Conservation (phyloP, 352 stramenopile species). For the Phytophthora pinifolia region DNA sequence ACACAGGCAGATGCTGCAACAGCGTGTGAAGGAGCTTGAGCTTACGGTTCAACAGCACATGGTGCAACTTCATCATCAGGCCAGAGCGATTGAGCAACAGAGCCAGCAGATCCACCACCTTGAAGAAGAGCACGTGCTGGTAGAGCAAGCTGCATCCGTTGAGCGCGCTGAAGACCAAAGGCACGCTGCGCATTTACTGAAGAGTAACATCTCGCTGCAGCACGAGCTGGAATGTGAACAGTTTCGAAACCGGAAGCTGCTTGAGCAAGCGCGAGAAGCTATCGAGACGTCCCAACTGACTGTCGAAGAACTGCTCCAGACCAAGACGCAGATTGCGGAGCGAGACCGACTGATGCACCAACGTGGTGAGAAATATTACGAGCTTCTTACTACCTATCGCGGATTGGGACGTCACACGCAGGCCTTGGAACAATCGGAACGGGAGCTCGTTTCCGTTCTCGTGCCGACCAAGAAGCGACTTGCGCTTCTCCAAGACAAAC, state of each 20-base stretch:
- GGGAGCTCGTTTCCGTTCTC: slow-evolving; percentile 31
- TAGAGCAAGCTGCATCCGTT: slow-evolving; percentile 1
- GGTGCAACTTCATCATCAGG: slow-evolving; percentile 21
- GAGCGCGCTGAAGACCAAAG: slow-evolving; percentile 27
- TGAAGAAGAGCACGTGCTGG: not conserved
- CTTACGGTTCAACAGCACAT: slow-evolving; percentile 9
- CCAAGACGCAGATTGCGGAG: not conserved
- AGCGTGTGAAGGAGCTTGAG: slow-evolving; percentile 10
- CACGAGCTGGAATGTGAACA: slow-evolving; percentile 16
- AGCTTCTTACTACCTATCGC: slow-evolving; percentile 18
- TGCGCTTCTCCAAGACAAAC: slow-evolving; percentile 27
- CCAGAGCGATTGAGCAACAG: slow-evolving; percentile 25
- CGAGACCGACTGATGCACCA: slow-evolving; percentile 11
- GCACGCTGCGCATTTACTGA: slow-evolving; percentile 37
- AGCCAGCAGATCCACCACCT: slow-evolving; percentile 32
- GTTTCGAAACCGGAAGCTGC: not conserved
- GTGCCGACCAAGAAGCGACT: slow-evolving; percentile 35
- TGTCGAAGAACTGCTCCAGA: slow-evolving; percentile 24
- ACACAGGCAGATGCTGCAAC: slow-evolving; percentile 9
- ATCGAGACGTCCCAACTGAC: slow-evolving; percentile 22
- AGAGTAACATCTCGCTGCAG: slow-evolving; percentile 29
- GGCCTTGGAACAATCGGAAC: slow-evolving; percentile 34
- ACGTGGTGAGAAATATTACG: slow-evolving; percentile 27
- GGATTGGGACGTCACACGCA: slow-evolving; percentile 21
- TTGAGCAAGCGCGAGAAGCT: slow-evolving; percentile 9